Conservation (phyloP, 139 green algal genomes). For the Auxenochlorella protothecoides region DNA sequence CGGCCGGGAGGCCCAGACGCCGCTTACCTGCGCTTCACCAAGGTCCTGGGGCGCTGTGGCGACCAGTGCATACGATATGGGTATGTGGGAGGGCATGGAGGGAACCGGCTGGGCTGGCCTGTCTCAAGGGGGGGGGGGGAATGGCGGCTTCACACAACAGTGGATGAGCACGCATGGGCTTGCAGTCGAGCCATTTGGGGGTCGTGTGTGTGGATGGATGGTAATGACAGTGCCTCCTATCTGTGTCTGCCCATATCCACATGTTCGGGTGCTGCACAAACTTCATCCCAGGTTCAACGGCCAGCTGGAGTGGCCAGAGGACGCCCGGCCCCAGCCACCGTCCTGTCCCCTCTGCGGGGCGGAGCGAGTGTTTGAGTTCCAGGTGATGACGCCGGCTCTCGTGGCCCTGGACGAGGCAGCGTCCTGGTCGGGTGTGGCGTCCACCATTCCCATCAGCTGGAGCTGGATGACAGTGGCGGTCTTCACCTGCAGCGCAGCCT, state of each 20-base stretch:
- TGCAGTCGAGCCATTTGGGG: not conserved
- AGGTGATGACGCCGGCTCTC: slow-evolving; percentile 54
- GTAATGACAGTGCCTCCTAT: not conserved
- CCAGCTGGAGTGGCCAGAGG: slow-evolving; percentile 28
- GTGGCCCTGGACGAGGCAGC: slow-evolving; percentile 43
- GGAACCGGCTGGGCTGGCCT: not conserved
- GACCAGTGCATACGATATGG: slow-evolving; percentile 51
- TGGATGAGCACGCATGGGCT: not conserved
- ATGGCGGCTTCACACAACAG: not conserved
- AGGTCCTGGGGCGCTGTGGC: slow-evolving; percentile 34
- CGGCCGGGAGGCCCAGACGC: slow-evolving; percentile 13
- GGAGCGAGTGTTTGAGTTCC: slow-evolving; percentile 41
- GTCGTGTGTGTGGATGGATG: no score
- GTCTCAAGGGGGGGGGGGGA: not conserved
- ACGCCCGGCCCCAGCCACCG: not conserved
- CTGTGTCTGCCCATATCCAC: not conserved
- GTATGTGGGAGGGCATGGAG: slow-evolving; percentile 1
- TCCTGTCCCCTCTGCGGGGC: slow-evolving; percentile 31
- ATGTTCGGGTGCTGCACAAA: not conserved
- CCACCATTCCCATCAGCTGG: slow-evolving; percentile 30
- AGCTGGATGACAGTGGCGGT: slow-evolving; percentile 50
- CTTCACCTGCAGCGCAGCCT: slow-evolving; percentile 28
- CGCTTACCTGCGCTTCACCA: slow-evolving; percentile 46
- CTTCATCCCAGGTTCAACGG: slow-evolving; percentile 20
- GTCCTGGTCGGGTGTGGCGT: slow-evolving; percentile 16